A percentile compares a stretch with the other conserved stretches of the same genome.
Evolutionary conservation across 768 basidiomycete genomes (phyloP).

Genomic region (Phaeotremella fagi): DNA sequence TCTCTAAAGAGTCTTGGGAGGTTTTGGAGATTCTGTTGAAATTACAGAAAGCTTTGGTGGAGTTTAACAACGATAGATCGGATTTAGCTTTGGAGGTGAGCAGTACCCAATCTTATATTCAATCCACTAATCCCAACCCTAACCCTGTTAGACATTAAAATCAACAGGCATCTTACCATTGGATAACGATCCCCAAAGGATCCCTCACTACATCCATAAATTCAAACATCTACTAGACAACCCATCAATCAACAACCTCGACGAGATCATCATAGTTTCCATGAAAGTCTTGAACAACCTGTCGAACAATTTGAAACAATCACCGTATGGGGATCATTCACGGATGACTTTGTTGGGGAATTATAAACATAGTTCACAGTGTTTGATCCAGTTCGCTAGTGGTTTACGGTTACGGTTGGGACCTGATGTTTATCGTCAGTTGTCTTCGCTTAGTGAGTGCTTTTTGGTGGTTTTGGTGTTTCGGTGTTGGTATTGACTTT

Average conservation of each 20-base stretch:
- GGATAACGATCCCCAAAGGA: conserved; percentile 74
- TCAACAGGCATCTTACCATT: conserved; percentile 81
- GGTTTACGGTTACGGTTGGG: conserved; percentile 35
- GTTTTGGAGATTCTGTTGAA: conserved; percentile 59
- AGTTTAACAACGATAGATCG: conserved; percentile 64
- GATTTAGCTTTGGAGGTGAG: conserved; percentile 79
- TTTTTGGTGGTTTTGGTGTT: conserved; percentile 60
- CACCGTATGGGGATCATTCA: conserved; percentile 62
- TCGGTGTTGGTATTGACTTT: conserved; percentile 80
- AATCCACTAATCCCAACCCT: background rate
- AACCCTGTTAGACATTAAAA: conserved; percentile 73
- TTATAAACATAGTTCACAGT: conserved; percentile 38
- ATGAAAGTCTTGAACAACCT: conserved; percentile 87
- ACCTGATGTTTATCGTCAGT: conserved; percentile 22
- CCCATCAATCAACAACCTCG: conserved; percentile 80
- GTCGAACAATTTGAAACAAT: conserved; percentile 69
- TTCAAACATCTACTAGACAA: conserved; percentile 75
- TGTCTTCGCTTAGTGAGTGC: conserved; percentile 26
- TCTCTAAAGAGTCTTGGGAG: conserved; percentile 61
- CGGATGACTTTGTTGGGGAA: conserved; percentile 62
- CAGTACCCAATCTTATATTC: background rate
- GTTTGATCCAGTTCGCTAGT: conserved; percentile 31
- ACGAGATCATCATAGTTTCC: conserved; percentile 76
- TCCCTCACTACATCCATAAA: conserved; percentile 79
- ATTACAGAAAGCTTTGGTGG: conserved; percentile 73